Evolutionary conservation across 768 basidiomycete genomes (phyloP).

Genomic region (Hysterangium stoloniferum): DNA sequence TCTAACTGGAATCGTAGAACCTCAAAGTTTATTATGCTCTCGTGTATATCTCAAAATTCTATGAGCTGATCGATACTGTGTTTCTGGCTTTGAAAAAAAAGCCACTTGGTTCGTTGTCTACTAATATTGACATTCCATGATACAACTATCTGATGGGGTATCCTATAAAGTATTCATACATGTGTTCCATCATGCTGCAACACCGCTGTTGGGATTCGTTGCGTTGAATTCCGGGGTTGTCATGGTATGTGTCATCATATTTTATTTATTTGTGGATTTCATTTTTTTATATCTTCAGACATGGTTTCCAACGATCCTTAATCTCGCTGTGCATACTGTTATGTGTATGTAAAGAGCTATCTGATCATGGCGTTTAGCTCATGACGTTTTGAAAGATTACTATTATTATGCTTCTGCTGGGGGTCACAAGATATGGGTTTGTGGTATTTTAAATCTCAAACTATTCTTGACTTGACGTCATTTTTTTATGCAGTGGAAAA

Average conservation of each 20-base stretch:
- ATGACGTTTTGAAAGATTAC: conserved; percentile 27
- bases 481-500: conserved; percentile 37
- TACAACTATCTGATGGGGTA: no score
- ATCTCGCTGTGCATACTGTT: conserved; percentile 40
- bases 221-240: conserved; percentile 37
- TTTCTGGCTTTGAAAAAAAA: conserved; percentile 46
- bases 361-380: background rate
- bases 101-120: conserved; percentile 29
- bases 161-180: conserved; percentile 33
- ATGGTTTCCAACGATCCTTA: conserved; percentile 40
- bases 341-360: conserved; percentile 29
- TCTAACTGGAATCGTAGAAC: conserved; percentile 7
- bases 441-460: background rate
- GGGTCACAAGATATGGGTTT: conserved; percentile 41
- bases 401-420: conserved; percentile 45
- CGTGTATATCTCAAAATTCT: conserved; percentile 41
- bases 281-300: conserved; percentile 21
- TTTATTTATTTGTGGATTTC: background rate
- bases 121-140: background rate
- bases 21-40: conserved; percentile 38
- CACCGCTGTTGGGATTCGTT: conserved; percentile 37
- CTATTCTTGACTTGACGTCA: background rate
- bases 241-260: conserved; percentile 16
- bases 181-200: conserved; percentile 43
- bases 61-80: conserved; percentile 40